Evolutionary conservation across 352 stramenopile species (phyloP).

Genomic region (Plasmopara viticola): DNA sequence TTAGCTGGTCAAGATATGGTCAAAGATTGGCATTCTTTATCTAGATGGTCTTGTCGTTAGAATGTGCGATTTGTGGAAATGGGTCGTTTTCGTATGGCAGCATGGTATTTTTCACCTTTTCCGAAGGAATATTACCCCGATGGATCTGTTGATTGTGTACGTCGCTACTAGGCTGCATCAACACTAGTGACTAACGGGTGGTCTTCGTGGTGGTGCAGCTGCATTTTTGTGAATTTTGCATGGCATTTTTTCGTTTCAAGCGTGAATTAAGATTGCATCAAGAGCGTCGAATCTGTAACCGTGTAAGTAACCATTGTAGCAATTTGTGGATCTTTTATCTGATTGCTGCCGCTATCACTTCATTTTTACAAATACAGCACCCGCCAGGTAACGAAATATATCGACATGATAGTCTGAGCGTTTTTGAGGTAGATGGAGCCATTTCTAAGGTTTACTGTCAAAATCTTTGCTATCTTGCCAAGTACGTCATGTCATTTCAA

Average conservation of each 20-base stretch:
- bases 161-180: conserved; percentile 5
- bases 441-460: conserved; percentile 97
- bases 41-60: conserved; percentile 26
- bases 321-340: background rate
- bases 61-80: conserved; percentile 96
- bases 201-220: conserved; percentile 32
- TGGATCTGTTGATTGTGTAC: conserved; percentile 77
- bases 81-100: conserved; percentile 90
- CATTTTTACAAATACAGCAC: conserved; percentile 30
- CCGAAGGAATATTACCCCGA: conserved; percentile 93
- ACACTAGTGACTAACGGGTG: background rate
- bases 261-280: conserved; percentile 61
- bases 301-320: conserved; percentile 26
- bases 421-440: conserved; percentile 97
- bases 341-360: background rate
- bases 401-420: conserved; percentile 89
- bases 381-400: conserved; percentile 90
- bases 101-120: conserved; percentile 97
- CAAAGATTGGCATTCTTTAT: conserved; percentile 16
- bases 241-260: conserved; percentile 83
- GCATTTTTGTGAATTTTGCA: conserved; percentile 88
- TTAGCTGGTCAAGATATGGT: background rate
- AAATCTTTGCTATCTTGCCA: conserved; percentile 98
- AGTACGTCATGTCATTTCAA: conserved; percentile 44
- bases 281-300: conserved; percentile 53